phyloP scores from a whole-genome alignment of 116 monocot genomes.

The Cymodocea nodosa region DNA sequence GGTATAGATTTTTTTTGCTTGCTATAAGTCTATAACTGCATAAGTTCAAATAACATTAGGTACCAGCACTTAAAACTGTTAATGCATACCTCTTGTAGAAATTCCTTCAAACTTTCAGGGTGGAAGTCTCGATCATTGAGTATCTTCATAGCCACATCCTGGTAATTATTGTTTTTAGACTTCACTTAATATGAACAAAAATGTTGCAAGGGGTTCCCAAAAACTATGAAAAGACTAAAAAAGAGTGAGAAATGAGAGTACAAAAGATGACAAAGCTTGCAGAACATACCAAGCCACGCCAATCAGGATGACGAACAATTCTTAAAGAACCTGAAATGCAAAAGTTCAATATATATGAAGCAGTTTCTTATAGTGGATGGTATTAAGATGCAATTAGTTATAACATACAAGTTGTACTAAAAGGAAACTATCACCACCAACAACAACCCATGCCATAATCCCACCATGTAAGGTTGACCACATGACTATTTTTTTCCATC shows the following conservation, averaged over 20 bases:
- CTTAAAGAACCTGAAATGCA: slow-evolving; percentile 77
- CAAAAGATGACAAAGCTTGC: neutral
- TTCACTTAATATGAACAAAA: neutral
- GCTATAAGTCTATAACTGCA: neutral
- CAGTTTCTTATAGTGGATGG: neutral
- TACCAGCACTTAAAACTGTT: neutral
- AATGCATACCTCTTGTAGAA: slow-evolving; percentile 67
- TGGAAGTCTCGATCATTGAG: slow-evolving; percentile 93
- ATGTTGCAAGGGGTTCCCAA: no score
- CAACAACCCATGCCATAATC: no score
- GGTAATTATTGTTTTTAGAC: neutral
- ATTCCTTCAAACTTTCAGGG: slow-evolving; percentile 76
- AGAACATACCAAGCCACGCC: slow-evolving; percentile 83
- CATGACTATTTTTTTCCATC: no score
- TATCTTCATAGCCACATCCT: slow-evolving; percentile 98
- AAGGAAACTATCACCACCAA: no score
- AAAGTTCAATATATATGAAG: neutral
- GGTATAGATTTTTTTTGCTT: no score
- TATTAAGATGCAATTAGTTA: neutral
- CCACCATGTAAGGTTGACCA: no score
- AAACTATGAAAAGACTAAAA: no score
- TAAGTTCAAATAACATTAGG: neutral
- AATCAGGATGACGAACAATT: slow-evolving; percentile 90
- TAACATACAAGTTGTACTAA: neutral
- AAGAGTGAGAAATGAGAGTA: no score